Evolutionary conservation across 768 basidiomycete genomes (phyloP).

Genomic region (Filobasidium floriforme): DNA sequence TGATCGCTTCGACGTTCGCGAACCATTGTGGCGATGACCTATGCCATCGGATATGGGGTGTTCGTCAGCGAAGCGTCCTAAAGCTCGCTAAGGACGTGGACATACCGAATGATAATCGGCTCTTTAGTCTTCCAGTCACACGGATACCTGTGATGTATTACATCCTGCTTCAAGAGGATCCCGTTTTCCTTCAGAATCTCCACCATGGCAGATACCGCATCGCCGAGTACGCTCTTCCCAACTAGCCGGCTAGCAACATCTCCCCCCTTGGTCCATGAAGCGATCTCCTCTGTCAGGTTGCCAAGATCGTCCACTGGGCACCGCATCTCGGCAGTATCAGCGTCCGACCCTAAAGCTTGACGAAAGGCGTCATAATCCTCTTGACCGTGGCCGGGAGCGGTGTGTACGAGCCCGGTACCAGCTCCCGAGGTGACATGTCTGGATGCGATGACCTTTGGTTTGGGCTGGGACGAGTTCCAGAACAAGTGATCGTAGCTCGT

Average conservation of each 20-base stretch:
- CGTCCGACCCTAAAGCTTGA: conserved; percentile 44
- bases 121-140: conserved; percentile 95
- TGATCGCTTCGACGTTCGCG: conserved; percentile 79
- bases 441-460: conserved; percentile 57
- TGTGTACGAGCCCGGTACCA: conserved; percentile 94
- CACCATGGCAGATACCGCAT: conserved; percentile 63
- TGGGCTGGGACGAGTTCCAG: conserved; percentile 26
- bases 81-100: background rate
- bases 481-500: conserved; percentile 61
- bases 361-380: conserved; percentile 79
- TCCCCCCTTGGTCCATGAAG: conserved; percentile 53
- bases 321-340: conserved; percentile 50
- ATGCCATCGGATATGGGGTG: background rate
- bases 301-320: conserved; percentile 80
- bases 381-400: conserved; percentile 85
- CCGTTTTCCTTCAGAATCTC: conserved; percentile 54
- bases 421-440: conserved; percentile 73
- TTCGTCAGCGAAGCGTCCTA: background rate
- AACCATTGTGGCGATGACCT: conserved; percentile 98
- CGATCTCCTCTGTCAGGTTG: conserved; percentile 57
- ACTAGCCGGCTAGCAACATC: conserved; percentile 50
- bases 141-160: conserved; percentile 79
- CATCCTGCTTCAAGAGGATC: conserved; percentile 58
- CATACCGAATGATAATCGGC: conserved; percentile 79
- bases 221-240: conserved; percentile 66